A percentile compares a stretch with the other conserved stretches of the same genome.
phyloP scores from a whole-genome alignment of 257 asterid species.

The Sherardia arvensis region DNA sequence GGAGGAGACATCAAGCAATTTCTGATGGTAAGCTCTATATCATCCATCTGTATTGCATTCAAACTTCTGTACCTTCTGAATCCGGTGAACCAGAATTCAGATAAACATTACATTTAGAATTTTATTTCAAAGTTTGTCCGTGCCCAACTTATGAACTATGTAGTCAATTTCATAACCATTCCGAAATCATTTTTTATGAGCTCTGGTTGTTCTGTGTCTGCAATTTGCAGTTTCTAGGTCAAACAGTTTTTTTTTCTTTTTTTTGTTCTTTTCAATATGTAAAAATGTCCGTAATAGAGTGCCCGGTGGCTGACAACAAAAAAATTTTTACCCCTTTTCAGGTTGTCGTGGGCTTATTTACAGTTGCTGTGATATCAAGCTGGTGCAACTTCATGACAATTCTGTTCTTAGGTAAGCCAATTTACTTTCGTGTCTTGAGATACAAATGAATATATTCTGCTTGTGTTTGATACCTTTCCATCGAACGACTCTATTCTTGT shows the following conservation, averaged over 20 bases:
- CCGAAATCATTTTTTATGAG: not conserved
- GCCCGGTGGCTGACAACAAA: conserved; percentile 1
- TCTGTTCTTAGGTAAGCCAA: conserved; percentile 46
- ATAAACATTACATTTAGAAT: not conserved
- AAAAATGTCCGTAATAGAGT: not conserved
- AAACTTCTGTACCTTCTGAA: not conserved
- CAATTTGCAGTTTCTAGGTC: not conserved
- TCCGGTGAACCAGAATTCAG: not conserved
- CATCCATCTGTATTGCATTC: not conserved
- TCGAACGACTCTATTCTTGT: not conserved
- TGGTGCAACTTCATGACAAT: conserved; percentile 81
- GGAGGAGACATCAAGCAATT: conserved; percentile 56
- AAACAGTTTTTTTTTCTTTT: not conserved
- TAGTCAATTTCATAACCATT: not conserved
- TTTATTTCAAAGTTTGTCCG: not conserved
- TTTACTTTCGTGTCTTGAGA: not conserved
- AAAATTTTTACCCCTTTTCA: conserved; percentile 17
- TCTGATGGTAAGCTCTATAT: conserved; percentile 32
- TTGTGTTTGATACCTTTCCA: not conserved
- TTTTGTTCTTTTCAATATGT: not conserved
- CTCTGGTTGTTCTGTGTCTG: not conserved
- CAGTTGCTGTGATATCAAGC: conserved; percentile 78
- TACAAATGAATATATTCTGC: not conserved
- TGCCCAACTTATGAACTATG: not conserved
- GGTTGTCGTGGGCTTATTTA: conserved; percentile 57